Evolutionary conservation across 768 basidiomycete species (phyloP), one percentile per base, ranked within the genome.

Genomic region (Cytidiella melzeri): DNA sequence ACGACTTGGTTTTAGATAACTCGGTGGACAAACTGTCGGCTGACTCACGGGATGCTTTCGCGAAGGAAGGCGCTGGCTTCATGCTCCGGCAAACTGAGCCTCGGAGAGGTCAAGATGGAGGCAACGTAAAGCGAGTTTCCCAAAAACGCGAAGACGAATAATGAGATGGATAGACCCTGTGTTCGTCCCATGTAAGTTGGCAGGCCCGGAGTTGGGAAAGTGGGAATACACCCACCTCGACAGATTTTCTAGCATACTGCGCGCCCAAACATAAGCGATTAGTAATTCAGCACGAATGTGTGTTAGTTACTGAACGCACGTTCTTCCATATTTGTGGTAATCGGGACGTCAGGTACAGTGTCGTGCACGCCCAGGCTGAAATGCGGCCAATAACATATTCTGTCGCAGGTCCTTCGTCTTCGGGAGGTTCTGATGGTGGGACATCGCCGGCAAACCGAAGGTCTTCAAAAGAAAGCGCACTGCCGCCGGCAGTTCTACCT

Each of bases 291-390:
- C 34, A 38, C 30, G 34, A 23, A 47, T 20, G 19, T 41, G 20
- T 21, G 40, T 4, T 30, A 40, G 39, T 19, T 43, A 19, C 20
- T 42, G 26, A 24, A 81, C 92, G 64, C 65, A 96, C 94, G 61
- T 97, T 97, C 68, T 94, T 95, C 96, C 96, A 98, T 55, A 99
- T 96, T 66, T 99, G 96, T 19, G 96, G 96, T 59, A 99, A 67
- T 51, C 96, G 81, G 3, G 87, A 90, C 3, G 95, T 97, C 28
- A 99, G 71, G 66, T 99, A 99, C 13, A 97, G 71, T 0, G 83
- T 88, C 1, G 94, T 92, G 63, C 95, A 97, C 18, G 85, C 61
- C 96, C 96, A 99, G 7, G 96, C 94, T 47, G 87, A 92, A 47
- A 92, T 79, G 2, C 96, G 84, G 1, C 96, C 96, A 43, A 98